Base-by-base conservation (phyloP, 1,284 basidiomycete genomes). In the Anthracocystis walkeri region DNA sequence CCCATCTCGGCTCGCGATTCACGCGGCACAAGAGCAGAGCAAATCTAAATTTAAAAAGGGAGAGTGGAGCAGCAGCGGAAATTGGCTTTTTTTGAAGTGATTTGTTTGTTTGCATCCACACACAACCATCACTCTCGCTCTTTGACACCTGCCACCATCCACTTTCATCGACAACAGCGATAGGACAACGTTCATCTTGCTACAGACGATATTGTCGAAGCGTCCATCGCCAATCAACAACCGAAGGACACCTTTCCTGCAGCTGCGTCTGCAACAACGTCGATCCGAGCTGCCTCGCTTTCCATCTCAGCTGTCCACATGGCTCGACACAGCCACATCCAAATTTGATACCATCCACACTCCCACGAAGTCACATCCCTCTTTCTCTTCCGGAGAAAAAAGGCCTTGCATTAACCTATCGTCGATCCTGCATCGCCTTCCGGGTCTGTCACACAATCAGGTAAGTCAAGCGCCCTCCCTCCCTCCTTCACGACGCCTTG, bases 241-340 rank as follows among this genome's bases (percentile, higher is more conserved):
- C 8, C 23, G 29, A 38, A 31, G 12, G 12, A 38, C 35, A 38
- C 11, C 33, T 7, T 38, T 38, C 35, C 33, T 40, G 23, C 21
- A 23, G 52, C 35, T 46, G 54, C 68, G 16, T 38, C 35, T 71
- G 62, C 68, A 65, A n/a, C 51, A 53, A 51, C 53, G 62, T 71
- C 68, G 68, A 71, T 71, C 62, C 68, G 68, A 71, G 62, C 68
- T 62, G 68, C 58, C 40, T 65, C 48, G 58, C 50, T 45, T 65
- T 65, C 55, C 38, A 60, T 38, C 53, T 60, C 68, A 71, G 68
- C 44, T 42, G 48, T 54, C 62, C 68, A 71, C 68, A 71, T 71
- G 68, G 62, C 58, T 31, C 33, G 23, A 54, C 62, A 71, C 68
- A 71, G 68, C 68, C 68, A 65, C 68, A 71, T 27, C 31, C 14